Evolutionary conservation across 2,329 filamentous ascomycete species (phyloP).

Genomic region (Aspergillus clavatus): DNA sequence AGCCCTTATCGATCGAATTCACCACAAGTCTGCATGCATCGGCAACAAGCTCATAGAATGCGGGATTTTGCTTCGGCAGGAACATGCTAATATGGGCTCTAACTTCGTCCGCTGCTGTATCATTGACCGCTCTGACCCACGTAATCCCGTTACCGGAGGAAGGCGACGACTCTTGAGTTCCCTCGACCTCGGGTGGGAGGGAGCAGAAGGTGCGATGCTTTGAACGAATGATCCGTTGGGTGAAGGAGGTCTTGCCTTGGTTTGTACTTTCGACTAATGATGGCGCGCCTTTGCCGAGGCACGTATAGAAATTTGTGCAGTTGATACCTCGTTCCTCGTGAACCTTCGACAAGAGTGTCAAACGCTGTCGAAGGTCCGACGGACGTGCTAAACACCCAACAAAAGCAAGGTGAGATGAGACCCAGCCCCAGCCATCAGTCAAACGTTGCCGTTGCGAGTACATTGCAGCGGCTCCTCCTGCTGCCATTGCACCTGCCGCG

Average conservation of each 20-base stretch:
- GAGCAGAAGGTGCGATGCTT: constrained; percentile 84
- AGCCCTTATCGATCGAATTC: constrained; percentile 37
- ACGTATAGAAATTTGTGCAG: constrained; percentile 83
- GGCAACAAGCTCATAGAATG: constrained; percentile 38
- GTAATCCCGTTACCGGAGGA: constrained; percentile 39
- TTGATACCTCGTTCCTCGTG: constrained; percentile 64
- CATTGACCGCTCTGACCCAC: constrained; percentile 72
- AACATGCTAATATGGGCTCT: constrained; percentile 65
- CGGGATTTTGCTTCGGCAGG: constrained; percentile 40
- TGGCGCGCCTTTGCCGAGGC: constrained; percentile 65
- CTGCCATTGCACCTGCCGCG: constrained; percentile 71
- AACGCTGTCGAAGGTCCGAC: constrained; percentile 71
- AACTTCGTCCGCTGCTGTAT: constrained; percentile 72
- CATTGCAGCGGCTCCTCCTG: constrained; percentile 75
- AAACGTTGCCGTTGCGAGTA: constrained; percentile 82
- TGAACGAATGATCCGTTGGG: constrained; percentile 36
- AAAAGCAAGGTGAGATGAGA: constrained; percentile 86
- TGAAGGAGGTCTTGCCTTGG: constrained; percentile 26
- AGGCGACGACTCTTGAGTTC: constrained; percentile 18
- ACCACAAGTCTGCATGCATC: constrained; percentile 37
- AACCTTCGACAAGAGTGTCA: constrained; percentile 63
- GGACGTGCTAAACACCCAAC: constrained; percentile 82
- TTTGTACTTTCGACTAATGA: constrained; percentile 24
- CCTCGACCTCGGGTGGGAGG: constrained; percentile 55
- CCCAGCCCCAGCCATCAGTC: constrained; percentile 71